Percentiles rank a stretch among this genome's conserved stretches.
phyloP scores from a whole-genome alignment of 2,329 filamentous ascomycete genomes.

The Penicillium janthinellum region DNA sequence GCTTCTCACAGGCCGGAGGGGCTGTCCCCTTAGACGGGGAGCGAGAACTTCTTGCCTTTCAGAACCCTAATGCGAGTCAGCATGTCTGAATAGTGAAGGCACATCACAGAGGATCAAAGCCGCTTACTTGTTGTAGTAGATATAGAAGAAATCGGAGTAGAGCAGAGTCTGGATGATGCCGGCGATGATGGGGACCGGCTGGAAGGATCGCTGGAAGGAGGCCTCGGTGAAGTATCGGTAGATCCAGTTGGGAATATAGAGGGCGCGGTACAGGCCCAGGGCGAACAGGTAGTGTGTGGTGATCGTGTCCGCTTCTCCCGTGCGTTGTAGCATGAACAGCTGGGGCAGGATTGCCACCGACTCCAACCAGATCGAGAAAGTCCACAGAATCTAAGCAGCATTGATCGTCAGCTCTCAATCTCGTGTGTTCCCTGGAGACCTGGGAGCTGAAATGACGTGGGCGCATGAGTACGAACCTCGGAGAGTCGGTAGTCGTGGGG shows the following conservation, averaged over 20 bases:
- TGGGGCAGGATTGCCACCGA: constrained; percentile 95
- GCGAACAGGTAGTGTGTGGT: constrained; percentile 98
- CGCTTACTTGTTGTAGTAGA: constrained; percentile 91
- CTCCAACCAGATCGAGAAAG: constrained; percentile 98
- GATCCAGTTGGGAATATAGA: constrained; percentile 99
- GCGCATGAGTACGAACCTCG: constrained; percentile 52
- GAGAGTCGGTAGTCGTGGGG: constrained; percentile 80
- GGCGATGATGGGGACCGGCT: constrained; percentile 84
- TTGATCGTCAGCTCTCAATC: constrained; percentile 3
- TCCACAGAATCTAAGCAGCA: constrained; percentile 76
- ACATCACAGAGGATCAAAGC: background rate
- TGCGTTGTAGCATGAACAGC: constrained; percentile 96
- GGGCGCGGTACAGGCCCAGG: constrained; percentile 82
- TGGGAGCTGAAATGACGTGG: background rate
- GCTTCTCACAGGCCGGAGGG: background rate
- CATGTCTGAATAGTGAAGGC: background rate
- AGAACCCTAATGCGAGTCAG: constrained; percentile 56
- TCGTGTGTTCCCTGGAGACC: background rate
- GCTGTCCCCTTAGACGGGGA: constrained; percentile 65
- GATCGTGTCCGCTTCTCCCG: constrained; percentile 98
- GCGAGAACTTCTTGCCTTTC: constrained; percentile 85
- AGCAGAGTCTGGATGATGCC: constrained; percentile 91
- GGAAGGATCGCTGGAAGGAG: constrained; percentile 77
- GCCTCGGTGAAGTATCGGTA: constrained; percentile 82
- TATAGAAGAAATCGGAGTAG: constrained; percentile 99